These are phyloP conservation scores for Didymella sp. DNA, from an alignment of 2,329 filamentous ascomycete species.

Conservation along the genomic window DNA sequence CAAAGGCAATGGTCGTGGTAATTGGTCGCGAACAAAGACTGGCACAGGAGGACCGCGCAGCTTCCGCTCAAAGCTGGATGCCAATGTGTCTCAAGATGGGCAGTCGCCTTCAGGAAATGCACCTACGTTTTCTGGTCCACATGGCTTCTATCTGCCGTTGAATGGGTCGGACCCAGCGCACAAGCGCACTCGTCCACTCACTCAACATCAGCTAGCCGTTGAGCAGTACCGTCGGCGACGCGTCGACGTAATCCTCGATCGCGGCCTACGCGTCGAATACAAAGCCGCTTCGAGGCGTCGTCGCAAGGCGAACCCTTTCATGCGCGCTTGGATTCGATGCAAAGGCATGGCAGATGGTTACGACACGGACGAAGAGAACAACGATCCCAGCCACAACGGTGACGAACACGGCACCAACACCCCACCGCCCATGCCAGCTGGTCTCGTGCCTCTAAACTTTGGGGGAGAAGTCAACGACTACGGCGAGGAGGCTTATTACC, in stretches of 20 bases:
- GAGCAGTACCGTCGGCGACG: constrained; percentile 79
- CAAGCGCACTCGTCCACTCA: constrained; percentile 73
- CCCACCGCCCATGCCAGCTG: constrained; percentile 53
- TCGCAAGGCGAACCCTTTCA: constrained; percentile 69
- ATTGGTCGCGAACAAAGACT: constrained; percentile 54
- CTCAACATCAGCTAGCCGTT: constrained; percentile 81
- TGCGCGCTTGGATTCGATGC: constrained; percentile 70
- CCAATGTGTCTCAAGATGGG: constrained; percentile 41
- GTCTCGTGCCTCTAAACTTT: constrained; percentile 65
- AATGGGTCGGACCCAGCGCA: constrained; percentile 56
- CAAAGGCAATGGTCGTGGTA: constrained; percentile 58
- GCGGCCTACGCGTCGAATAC: constrained; percentile 72
- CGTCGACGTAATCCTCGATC: constrained; percentile 81
- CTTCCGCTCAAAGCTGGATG: constrained; percentile 48
- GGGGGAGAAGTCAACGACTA: constrained; percentile 71
- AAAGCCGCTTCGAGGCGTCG: constrained; percentile 68
- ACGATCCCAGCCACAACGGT: constrained; percentile 49
- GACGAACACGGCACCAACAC: constrained; percentile 40
- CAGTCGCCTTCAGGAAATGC: constrained; percentile 43
- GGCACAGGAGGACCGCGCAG: constrained; percentile 32
- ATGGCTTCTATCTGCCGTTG: constrained; percentile 58
- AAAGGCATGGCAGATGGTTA: constrained; percentile 56
- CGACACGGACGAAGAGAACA: constrained; percentile 54
- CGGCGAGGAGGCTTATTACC: constrained; percentile 74
- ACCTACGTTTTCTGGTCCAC: constrained; percentile 58